Base-by-base conservation (phyloP, 1,284 basidiomycete genomes). In the Leccinum huronense region DNA sequence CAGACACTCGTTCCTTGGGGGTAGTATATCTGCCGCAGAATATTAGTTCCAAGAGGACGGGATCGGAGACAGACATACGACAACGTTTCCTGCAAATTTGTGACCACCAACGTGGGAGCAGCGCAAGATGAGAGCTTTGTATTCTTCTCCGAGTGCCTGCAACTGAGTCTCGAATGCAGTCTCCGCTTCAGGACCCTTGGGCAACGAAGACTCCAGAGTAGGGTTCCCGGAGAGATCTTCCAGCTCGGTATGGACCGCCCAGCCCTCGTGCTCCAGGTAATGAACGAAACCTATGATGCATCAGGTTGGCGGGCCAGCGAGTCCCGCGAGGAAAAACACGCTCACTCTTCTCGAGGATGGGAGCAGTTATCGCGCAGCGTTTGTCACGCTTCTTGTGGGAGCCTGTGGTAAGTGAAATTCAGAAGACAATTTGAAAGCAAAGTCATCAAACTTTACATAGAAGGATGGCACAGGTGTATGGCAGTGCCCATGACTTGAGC, bases 361-460 rank as follows among this genome's bases (percentile, higher is more conserved):
- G 90, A 3, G 95, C 93, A 6, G 92, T 87, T 60, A 97, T 90
- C 56, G 86, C 85, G 77, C 95, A 98, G 62, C 93, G 86, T 74
- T 94, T 95, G 78, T 97, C 95, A 60, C 95, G 83, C 69, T 85
- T 86, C 79, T 94, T 95, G 78, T 97, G 95, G 2, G 94, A 96
- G 76, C 94, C 94, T 96, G 58, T 63, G 10, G 16, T 64, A 30
- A 62, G 60, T 19, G 60, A 42, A 58, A n/a, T 38, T 54, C 19
- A 19, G 16, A 45, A 45, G 1, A n/a, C 2, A 6, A 33, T 38
- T 31, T 2, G 30, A 33, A 13, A 51, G 57, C 42, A 48, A 65
- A 11, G 48, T n/a, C 34, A 54, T 53, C 19, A 4, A 23, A 2
- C 19, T 86, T 80, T 73, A 94, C 95, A 97, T 27, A 97, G 80